Base-by-base conservation (phyloP, 371 early-diverging fungal species). In the Coemansia sp. region DNA sequence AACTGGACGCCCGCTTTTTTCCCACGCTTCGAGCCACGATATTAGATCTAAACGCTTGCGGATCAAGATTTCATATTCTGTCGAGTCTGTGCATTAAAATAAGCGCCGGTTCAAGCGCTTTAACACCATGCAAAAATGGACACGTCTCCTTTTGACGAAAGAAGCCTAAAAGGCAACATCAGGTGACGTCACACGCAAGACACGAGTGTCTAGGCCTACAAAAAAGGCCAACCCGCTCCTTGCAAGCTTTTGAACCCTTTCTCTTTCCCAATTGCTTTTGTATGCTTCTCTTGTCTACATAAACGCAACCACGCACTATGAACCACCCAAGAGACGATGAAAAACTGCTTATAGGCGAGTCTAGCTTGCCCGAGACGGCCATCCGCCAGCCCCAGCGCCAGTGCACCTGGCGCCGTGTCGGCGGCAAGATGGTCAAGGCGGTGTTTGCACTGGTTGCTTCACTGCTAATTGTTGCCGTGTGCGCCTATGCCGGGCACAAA, bases 261-360 rank as follows among this genome's bases (percentile, higher is more conserved):
- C 55, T 9, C 26, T 13, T 42, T 20, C 31, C 41, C 26, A 41
- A 30, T 35, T 49, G 6, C 34, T 5, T 6, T 43, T 50, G 20
- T 16, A 13, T 4, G 41, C 32, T 35, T 38, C 16, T 40, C 52
- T 10, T 52, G 13, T 48, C n/a, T 47, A 32, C 50, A 7, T n/a
- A 9, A 39, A 55, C 11, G 20, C 20, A 16, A 9, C 20, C 47
- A 20, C 16, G 9, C 26, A 9, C 9, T 14, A 62, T 41, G 32
- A 48, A n/a, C 20, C 4, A 32, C 14, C 8, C 38, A 20, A 54
- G 36, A 35, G 55, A 51, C 30, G 51, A 31, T 53, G 64, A 69
- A 30, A 69, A 69, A 60, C 69, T 64, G 38, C 54, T 69, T 13
- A n/a, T 49, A 11, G 59, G 30, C 32, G 41, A 16, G 8, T 13